Evolutionary conservation across 768 basidiomycete species (phyloP).

Genomic region (Termitomyces bulborhizus): DNA sequence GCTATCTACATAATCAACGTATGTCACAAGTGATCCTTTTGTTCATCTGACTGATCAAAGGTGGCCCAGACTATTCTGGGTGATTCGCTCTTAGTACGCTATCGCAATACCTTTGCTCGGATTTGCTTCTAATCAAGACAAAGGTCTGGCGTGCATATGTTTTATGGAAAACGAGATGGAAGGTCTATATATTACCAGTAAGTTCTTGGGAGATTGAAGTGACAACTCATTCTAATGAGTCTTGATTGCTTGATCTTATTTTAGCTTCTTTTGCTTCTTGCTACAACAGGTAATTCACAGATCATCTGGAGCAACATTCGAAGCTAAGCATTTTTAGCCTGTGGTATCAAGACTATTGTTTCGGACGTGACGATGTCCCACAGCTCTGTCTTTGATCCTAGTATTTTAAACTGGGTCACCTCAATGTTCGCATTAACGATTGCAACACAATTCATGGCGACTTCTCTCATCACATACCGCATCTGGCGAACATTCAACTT

Average conservation of each 20-base stretch:
- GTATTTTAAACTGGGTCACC: constrained; percentile 21
- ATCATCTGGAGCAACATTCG: not conserved
- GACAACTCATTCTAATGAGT: not conserved
- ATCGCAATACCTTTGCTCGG: not conserved
- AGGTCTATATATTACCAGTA: constrained; percentile 16
- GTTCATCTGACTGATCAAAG: not conserved
- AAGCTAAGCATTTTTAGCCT: constrained; percentile 8
- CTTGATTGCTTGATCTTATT: not conserved
- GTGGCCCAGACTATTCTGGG: constrained; percentile 19
- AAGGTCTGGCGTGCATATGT: constrained; percentile 23
- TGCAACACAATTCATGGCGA: constrained; percentile 20
- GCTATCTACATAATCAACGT: constrained; percentile 24
- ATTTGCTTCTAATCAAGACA: not conserved
- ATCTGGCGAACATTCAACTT: constrained; percentile 18
- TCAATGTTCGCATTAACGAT: constrained; percentile 22
- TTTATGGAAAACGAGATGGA: constrained; percentile 19
- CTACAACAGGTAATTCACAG: constrained; percentile 15
- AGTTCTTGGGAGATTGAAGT: not conserved
- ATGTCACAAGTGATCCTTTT: not conserved
- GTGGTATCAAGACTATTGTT: constrained; percentile 21
- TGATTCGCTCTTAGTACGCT: constrained; percentile 18
- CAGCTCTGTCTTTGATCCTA: constrained; percentile 21
- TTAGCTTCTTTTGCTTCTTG: constrained; percentile 17
- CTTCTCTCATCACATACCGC: constrained; percentile 16
- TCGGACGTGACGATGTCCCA: constrained; percentile 2